A percentile compares a stretch with the other conserved stretches of the same genome.
phyloP scores from a whole-genome alignment of 169 alveolate genomes.

The Cyclospora cayetanensis region DNA sequence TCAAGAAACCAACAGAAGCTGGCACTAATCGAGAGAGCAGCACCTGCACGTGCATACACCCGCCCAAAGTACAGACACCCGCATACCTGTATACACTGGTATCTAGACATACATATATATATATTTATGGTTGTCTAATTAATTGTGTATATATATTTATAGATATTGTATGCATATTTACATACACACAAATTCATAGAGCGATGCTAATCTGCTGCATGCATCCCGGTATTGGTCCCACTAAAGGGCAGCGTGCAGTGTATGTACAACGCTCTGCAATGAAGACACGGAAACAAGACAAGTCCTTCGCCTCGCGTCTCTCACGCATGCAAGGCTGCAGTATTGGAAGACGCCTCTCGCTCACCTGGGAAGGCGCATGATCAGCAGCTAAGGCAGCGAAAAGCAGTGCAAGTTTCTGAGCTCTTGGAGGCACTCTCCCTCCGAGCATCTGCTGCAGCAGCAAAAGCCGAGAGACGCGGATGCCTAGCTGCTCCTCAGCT shows the following conservation, averaged over 20 bases:
- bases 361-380: slow-evolving; percentile 70
- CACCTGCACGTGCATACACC: slow-evolving; percentile 40
- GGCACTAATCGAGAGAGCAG: slow-evolving; percentile 76
- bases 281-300: not conserved
- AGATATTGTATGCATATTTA: not conserved
- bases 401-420: slow-evolving; percentile 74
- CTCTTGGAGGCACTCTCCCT: slow-evolving; percentile 76
- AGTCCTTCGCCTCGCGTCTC: not conserved
- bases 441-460: slow-evolving; percentile 74
- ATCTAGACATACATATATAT: no score
- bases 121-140: no score
- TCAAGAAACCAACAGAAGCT: slow-evolving; percentile 73
- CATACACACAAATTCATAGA: not conserved
- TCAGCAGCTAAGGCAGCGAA: slow-evolving; percentile 79
- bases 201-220: no score
- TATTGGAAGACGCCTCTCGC: not conserved
- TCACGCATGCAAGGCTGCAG: not conserved
- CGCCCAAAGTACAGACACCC: no score
- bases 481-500: slow-evolving; percentile 72
- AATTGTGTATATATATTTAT: no score
- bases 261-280: no score
- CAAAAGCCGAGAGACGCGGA: slow-evolving; percentile 73
- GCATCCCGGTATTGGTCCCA: no score
- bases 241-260: no score
- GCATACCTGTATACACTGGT: no score